phyloP scores from a whole-genome alignment of 2,329 filamentous ascomycete species.

The Ascochyta viciae-villosae region DNA sequence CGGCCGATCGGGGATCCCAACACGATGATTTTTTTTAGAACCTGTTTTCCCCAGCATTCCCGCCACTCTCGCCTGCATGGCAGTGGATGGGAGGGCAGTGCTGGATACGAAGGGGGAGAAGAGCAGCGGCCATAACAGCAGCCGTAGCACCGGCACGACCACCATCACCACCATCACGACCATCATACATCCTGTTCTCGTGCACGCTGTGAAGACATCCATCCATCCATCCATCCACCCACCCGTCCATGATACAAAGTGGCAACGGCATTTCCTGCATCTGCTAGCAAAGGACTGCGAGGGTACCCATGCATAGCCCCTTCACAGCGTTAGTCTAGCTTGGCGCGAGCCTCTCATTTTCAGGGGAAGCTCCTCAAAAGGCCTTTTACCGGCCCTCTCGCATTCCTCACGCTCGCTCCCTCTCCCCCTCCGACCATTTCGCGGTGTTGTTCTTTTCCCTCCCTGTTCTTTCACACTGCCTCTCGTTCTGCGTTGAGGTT shows the following conservation, averaged over 20 bases:
- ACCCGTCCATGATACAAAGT: conserved; percentile 10
- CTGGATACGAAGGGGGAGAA: conserved; percentile 6
- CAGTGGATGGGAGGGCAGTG: conserved; percentile 8
- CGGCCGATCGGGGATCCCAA: conserved; percentile 28
- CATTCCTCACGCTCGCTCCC: conserved; percentile 43
- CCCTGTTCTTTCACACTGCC: conserved; percentile 34
- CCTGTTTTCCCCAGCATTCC: conserved; percentile 25
- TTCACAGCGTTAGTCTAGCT: conserved; percentile 34
- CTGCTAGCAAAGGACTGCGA: conserved; percentile 29
- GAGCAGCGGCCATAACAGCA: conserved; percentile 8
- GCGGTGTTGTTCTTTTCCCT: conserved; percentile 22
- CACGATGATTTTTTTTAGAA: conserved; percentile 21
- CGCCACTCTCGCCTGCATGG: conserved; percentile 14
- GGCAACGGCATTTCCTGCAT: conserved; percentile 27
- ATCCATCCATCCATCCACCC: not conserved
- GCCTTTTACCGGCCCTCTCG: conserved; percentile 37
- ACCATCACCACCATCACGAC: not conserved
- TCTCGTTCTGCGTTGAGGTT: conserved; percentile 39
- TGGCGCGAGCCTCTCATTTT: conserved; percentile 38
- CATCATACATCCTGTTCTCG: not conserved
- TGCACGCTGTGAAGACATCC: conserved; percentile 1
- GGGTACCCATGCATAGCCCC: conserved; percentile 33
- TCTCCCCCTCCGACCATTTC: conserved; percentile 31
- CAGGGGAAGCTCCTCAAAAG: conserved; percentile 43
- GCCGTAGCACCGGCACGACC: not conserved